These are phyloP conservation scores for Combretum micranthum DNA, from an alignment of 345 rosid species.

Conservation along the genomic window DNA sequence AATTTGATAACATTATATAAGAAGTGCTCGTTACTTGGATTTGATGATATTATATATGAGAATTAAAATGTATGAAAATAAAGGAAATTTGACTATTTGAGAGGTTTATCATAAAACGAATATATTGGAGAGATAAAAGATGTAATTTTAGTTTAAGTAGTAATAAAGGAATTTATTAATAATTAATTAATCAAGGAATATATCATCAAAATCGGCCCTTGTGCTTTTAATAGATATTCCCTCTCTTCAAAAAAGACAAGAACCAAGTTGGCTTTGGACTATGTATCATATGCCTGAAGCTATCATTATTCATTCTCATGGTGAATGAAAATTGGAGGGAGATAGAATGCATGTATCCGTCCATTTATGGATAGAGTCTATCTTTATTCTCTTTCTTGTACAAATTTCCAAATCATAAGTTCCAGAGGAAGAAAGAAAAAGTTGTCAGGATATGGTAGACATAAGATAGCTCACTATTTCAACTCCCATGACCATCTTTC, in stretches of 20 bases:
- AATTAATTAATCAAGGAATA: too few relatives aligned
- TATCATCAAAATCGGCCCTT: too few relatives aligned
- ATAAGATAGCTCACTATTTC: constrained; percentile 5
- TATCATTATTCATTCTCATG: neutral
- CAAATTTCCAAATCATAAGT: neutral
- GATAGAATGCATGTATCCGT: neutral
- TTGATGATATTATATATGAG: too few relatives aligned
- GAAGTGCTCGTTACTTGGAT: too few relatives aligned
- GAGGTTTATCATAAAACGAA: too few relatives aligned
- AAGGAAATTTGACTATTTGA: too few relatives aligned
- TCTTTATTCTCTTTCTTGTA: neutral
- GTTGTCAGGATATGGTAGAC: neutral
- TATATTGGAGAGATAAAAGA: too few relatives aligned
- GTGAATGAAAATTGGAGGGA: neutral
- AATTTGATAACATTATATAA: too few relatives aligned
- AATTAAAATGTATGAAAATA: too few relatives aligned
- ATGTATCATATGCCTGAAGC: neutral
- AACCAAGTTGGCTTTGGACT: neutral
- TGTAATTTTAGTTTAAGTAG: too few relatives aligned
- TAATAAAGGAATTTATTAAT: too few relatives aligned
- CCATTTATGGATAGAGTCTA: neutral
- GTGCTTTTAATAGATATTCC: too few relatives aligned
- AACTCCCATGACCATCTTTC: neutral
- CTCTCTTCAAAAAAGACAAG: neutral
- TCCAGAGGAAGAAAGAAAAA: constrained; percentile 2